Conservation (phyloP, 768 basidiomycete species). For the Nidularia pulvinata region DNA sequence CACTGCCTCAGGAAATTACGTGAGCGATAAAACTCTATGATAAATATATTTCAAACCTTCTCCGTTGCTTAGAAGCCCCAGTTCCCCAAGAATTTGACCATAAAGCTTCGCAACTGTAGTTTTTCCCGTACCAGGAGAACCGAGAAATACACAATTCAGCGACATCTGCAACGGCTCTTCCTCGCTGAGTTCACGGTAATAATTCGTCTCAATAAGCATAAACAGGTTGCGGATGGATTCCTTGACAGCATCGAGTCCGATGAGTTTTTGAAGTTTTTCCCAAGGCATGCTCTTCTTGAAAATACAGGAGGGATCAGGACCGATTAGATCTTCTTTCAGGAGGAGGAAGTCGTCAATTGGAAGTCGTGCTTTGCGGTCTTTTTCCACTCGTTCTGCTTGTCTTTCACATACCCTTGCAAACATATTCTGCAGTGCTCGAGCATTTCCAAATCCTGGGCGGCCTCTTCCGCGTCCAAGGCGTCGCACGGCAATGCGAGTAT, state of each 20-base stretch:
- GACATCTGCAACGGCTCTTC: constrained; percentile 51
- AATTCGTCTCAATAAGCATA: constrained; percentile 48
- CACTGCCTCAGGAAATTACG: no score
- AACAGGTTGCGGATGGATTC: constrained; percentile 49
- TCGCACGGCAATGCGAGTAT: constrained; percentile 52
- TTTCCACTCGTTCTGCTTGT: constrained; percentile 49
- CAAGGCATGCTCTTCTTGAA: constrained; percentile 45
- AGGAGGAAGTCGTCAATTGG: constrained; percentile 50
- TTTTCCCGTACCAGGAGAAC: constrained; percentile 72
- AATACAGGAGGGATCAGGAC: constrained; percentile 57
- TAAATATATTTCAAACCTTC: constrained; percentile 70
- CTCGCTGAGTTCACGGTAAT: constrained; percentile 58
- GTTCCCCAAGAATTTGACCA: constrained; percentile 58
- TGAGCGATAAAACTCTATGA: no score
- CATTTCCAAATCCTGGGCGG: constrained; percentile 66
- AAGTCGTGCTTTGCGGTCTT: constrained; percentile 34
- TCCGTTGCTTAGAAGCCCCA: constrained; percentile 68
- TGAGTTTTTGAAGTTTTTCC: constrained; percentile 48
- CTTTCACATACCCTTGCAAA: constrained; percentile 45
- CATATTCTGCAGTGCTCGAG: constrained; percentile 55
- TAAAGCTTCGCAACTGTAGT: constrained; percentile 71
- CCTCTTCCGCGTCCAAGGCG: constrained; percentile 61
- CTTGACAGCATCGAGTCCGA: constrained; percentile 60
- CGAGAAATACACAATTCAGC: constrained; percentile 66
- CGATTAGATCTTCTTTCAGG: constrained; percentile 57